Percentiles rank a stretch among this genome's conserved stretches.
phyloP scores from a whole-genome alignment of 1,284 basidiomycete genomes.

The Fomitopsis betulina region DNA sequence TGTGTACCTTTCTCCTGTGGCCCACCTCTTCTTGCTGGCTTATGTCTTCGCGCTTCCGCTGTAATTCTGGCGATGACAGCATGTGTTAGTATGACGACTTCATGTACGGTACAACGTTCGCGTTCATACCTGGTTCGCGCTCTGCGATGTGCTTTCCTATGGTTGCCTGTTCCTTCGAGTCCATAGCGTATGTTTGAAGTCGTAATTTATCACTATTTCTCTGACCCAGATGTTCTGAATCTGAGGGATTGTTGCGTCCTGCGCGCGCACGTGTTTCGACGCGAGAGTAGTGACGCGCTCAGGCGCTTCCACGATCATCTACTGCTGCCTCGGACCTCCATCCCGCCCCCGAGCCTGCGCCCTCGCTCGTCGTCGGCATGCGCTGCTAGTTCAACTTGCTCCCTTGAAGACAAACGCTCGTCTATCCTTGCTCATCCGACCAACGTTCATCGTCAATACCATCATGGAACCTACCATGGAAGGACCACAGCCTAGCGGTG shows the following conservation, averaged over 20 bases:
- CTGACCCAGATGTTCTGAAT: neutral
- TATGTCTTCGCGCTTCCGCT: neutral
- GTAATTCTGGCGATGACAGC: neutral
- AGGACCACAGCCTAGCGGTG: slow-evolving; percentile 10
- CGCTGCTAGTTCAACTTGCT: neutral
- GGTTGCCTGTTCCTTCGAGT: neutral
- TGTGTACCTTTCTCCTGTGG: neutral
- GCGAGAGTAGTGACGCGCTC: neutral
- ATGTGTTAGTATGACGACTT: neutral
- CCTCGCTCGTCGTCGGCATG: neutral
- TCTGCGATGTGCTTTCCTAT: neutral
- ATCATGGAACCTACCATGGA: slow-evolving; percentile 15
- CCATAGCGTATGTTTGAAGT: neutral
- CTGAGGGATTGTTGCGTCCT: neutral
- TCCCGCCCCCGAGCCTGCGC: neutral
- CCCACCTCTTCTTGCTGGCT: neutral
- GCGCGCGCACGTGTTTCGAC: slow-evolving; percentile 1
- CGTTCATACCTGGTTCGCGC: neutral
- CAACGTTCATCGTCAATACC: neutral
- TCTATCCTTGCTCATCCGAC: neutral
- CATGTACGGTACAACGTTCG: neutral
- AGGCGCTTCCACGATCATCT: neutral
- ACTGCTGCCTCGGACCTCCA: neutral
- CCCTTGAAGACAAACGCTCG: neutral
- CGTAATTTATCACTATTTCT: neutral